A percentile compares a stretch with the other conserved stretches of the same genome.
phyloP scores from a whole-genome alignment of 306 rosid species.

The Gleditsia sinensis region DNA sequence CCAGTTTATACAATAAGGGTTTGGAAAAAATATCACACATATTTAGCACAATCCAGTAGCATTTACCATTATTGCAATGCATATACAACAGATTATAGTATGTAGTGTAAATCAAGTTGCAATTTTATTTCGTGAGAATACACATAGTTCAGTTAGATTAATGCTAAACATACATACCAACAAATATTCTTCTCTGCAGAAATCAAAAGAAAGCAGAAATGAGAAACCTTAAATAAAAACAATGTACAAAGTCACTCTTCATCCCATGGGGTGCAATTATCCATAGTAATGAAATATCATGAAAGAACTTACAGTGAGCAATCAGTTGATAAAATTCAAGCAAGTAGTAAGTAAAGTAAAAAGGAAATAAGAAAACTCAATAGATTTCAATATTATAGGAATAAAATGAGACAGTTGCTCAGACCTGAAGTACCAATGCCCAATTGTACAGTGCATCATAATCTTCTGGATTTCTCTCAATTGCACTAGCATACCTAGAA shows the following conservation, averaged over 20 bases:
- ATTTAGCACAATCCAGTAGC: conserved; percentile 15
- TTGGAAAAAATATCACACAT: not conserved
- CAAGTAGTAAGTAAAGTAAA: conserved; percentile 16
- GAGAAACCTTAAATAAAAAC: not conserved
- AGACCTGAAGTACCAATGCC: conserved; percentile 98
- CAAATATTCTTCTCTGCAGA: not conserved
- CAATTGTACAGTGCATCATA: conserved; percentile 96
- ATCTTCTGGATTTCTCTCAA: conserved; percentile 93
- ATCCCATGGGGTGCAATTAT: not conserved
- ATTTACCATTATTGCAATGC: conserved; percentile 4
- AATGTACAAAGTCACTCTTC: not conserved
- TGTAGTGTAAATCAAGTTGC: not conserved
- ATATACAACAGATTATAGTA: conserved; percentile 8
- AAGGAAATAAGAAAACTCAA: conserved; percentile 4
- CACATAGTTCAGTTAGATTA: conserved; percentile 13
- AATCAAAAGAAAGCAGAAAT: not conserved
- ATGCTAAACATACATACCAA: conserved; percentile 14
- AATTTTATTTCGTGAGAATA: conserved; percentile 19
- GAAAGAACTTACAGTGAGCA: conserved; percentile 3
- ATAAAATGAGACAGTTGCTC: conserved; percentile 36
- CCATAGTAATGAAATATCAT: conserved; percentile 15
- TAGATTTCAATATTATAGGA: conserved; percentile 2
- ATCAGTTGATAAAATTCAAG: conserved; percentile 10
- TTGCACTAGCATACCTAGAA: conserved; percentile 91
- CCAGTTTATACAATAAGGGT: conserved; percentile 2